Conservation (phyloP, 208 protist species). For the Strigomonas galati region DNA sequence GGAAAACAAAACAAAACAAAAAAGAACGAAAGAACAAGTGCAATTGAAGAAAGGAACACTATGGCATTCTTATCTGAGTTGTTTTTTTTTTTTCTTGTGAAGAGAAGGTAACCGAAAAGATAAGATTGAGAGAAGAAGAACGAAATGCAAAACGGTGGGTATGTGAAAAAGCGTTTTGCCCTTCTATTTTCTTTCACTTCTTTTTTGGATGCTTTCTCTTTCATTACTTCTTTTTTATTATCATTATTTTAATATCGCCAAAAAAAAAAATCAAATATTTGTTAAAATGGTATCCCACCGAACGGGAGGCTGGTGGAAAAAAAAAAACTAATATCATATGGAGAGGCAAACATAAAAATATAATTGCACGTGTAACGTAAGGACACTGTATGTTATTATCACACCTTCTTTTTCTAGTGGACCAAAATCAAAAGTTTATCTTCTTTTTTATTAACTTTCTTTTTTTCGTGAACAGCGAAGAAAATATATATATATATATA, state of each 20-base stretch:
- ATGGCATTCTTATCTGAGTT: background rate
- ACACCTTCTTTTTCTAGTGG: slow-evolving; percentile 1
- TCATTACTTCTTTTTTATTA: slow-evolving; percentile 6
- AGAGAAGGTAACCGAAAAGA: background rate
- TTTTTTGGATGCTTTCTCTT: background rate
- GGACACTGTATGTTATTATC: background rate
- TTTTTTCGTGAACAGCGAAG: slow-evolving; percentile 3
- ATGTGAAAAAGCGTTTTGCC: background rate
- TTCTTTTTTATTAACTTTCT: background rate
- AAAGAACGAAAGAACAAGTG: background rate
- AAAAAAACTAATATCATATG: too few species aligned
- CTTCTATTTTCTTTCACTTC: background rate
- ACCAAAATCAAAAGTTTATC: slow-evolving; percentile 3
- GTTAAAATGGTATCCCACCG: too few species aligned
- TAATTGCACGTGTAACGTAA: background rate
- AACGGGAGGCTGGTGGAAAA: background rate
- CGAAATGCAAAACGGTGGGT: background rate
- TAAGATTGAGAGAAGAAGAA: too few species aligned
- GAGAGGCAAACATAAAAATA: too few species aligned
- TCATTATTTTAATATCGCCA: slow-evolving; percentile 5
- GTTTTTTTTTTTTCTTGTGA: background rate
- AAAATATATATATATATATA: background rate
- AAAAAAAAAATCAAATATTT: slow-evolving; percentile 3
- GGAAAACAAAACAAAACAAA: slow-evolving; percentile 1
- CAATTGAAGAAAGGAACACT: background rate